Percentiles rank a stretch among this genome's conserved stretches.
Conservation (phyloP, 441 rosid genomes). For the Populus tomentosa region DNA sequence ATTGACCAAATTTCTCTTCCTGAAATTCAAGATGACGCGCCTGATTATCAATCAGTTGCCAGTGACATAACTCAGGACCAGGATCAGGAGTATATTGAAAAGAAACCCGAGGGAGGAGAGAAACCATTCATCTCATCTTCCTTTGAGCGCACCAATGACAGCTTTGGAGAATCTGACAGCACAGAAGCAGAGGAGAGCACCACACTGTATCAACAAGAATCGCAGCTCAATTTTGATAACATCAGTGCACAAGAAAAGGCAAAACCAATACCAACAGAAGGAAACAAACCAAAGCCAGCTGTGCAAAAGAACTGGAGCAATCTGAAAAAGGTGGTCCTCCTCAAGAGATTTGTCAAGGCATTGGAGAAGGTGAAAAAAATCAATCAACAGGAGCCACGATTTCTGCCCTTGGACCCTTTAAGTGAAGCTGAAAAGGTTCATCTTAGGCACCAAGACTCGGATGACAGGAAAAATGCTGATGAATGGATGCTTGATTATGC, state of each 20-base stretch:
- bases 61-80: constrained; percentile 10
- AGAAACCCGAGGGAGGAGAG: constrained; percentile 21
- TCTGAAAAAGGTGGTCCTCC: constrained; percentile 64
- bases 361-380: constrained; percentile 59
- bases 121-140: constrained; percentile 18
- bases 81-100: constrained; percentile 19
- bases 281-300: constrained; percentile 25
- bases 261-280: constrained; percentile 17
- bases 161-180: constrained; percentile 19
- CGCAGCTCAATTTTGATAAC: constrained; percentile 7
- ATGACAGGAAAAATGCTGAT: constrained; percentile 60
- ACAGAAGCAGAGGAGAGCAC: constrained; percentile 12
- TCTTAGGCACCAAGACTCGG: constrained; percentile 47
- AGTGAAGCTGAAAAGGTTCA: constrained; percentile 55
- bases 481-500: constrained; percentile 99
- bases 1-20: constrained; percentile 76
- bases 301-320: constrained; percentile 62
- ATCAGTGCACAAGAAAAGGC: constrained; percentile 14
- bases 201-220: constrained; percentile 17
- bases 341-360: constrained; percentile 74
- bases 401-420: constrained; percentile 36
- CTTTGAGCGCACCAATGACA: constrained; percentile 13
- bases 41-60: constrained; percentile 16
- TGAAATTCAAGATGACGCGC: constrained; percentile 37
- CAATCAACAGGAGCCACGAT: constrained; percentile 47